Evolutionary conservation across 202 grass and related monocot species (phyloP).

Genomic region (Cymbopogon flexuosus): DNA sequence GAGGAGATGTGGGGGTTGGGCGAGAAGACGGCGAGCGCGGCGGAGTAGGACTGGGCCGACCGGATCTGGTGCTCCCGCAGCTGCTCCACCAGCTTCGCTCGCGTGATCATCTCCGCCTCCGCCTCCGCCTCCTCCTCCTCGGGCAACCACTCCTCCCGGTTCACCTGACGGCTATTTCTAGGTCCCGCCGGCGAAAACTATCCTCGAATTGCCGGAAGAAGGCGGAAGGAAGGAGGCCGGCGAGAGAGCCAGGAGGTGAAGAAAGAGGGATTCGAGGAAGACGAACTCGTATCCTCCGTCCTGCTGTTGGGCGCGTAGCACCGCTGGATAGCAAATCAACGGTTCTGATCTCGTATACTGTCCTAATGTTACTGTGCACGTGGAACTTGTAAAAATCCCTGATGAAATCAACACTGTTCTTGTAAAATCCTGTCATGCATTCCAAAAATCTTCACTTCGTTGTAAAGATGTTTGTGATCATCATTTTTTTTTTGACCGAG

Average conservation of each 20-base stretch:
- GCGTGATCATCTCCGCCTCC: constrained; percentile 70
- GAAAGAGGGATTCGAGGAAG: neutral
- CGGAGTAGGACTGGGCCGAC: constrained; percentile 64
- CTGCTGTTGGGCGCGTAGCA: neutral
- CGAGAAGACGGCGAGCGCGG: constrained; percentile 56
- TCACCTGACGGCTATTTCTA: constrained; percentile 22
- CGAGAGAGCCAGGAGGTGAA: neutral
- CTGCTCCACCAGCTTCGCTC: constrained; percentile 82
- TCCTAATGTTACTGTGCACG: neutral
- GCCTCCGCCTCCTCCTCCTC: neutral
- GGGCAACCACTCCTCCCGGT: neutral
- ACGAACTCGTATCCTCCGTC: neutral
- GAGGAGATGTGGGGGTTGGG: constrained; percentile 74
- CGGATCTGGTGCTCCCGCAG: constrained; percentile 84
- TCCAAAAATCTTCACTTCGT: neutral
- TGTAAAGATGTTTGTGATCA: neutral
- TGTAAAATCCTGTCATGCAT: neutral
- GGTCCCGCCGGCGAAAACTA: neutral
- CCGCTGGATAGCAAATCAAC: constrained; percentile 32
- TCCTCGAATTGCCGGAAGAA: constrained; percentile 19
- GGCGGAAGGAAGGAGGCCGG: neutral
- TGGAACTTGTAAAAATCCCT: neutral
- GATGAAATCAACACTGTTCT: neutral
- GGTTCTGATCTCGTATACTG: neutral
- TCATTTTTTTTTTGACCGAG: too few species aligned